A percentile compares a stretch with the other conserved stretches of the same genome.
These are phyloP conservation scores for Backusella psychrophila DNA, from an alignment of 192 early-diverging fungal species.

Conservation along the genomic window DNA sequence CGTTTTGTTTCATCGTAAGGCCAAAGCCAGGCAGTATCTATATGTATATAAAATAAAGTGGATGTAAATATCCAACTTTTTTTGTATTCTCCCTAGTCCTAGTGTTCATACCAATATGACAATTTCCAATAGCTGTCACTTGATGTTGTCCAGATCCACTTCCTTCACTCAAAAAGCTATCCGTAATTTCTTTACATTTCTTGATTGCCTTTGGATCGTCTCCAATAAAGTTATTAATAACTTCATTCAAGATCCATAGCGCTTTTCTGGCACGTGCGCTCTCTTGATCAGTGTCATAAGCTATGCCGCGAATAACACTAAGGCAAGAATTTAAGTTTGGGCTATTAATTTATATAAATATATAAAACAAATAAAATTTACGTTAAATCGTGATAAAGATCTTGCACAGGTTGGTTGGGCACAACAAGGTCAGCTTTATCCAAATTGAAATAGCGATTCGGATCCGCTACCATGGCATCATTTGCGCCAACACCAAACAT, in stretches of 20 bases:
- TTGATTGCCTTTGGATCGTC: slow-evolving; percentile 46
- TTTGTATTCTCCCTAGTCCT: slow-evolving; percentile 28
- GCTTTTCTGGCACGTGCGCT: slow-evolving; percentile 76
- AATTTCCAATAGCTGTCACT: slow-evolving; percentile 89
- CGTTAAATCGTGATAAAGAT: slow-evolving; percentile 64
- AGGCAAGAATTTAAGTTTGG: not conserved
- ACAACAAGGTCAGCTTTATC: slow-evolving; percentile 66
- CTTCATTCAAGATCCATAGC: slow-evolving; percentile 69
- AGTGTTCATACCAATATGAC: slow-evolving; percentile 48
- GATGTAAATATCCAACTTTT: slow-evolving; percentile 29
- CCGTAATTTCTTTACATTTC: slow-evolving; percentile 42
- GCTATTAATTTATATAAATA: not conserved
- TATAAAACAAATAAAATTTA: slow-evolving; percentile 1
- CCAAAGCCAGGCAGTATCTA: slow-evolving; percentile 92
- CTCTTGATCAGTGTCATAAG: slow-evolving; percentile 65
- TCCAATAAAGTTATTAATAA: slow-evolving; percentile 70
- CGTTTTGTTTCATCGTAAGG: slow-evolving; percentile 97
- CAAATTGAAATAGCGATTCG: slow-evolving; percentile 61
- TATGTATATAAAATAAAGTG: no score
- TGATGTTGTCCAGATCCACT: slow-evolving; percentile 62
- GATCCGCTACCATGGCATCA: slow-evolving; percentile 57
- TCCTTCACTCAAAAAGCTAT: slow-evolving; percentile 63
- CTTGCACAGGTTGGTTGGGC: slow-evolving; percentile 61
- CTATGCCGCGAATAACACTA: slow-evolving; percentile 68
- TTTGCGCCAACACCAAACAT: slow-evolving; percentile 83